Conservation (phyloP, 2,329 filamentous ascomycete species). For the Acephala macrosclerotiorum region DNA sequence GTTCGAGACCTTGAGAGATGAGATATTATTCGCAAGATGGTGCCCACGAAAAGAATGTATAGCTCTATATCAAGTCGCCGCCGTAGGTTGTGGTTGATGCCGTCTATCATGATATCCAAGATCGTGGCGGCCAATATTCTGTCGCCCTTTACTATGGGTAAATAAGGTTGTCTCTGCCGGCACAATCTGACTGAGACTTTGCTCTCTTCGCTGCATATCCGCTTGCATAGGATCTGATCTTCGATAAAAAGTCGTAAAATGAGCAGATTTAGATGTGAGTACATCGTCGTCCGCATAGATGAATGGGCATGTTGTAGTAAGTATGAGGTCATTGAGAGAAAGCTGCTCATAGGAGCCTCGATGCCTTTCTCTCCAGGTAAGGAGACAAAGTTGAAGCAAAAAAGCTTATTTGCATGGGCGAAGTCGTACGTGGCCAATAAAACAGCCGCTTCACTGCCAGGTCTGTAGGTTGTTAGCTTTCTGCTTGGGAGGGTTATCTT, state of each 20-base stretch:
- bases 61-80: conserved; percentile 84
- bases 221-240: conserved; percentile 82
- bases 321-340: conserved; percentile 90
- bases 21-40: conserved; percentile 83
- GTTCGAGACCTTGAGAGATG: conserved; percentile 84
- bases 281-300: conserved; percentile 78
- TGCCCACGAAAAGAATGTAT: conserved; percentile 82
- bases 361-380: conserved; percentile 66
- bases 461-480: conserved; percentile 59
- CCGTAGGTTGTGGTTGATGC: conserved; percentile 91
- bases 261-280: conserved; percentile 85
- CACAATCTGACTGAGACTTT: conserved; percentile 82
- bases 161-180: conserved; percentile 84
- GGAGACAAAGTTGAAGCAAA: conserved; percentile 84
- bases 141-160: conserved; percentile 77
- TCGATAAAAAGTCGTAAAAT: conserved; percentile 87
- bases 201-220: conserved; percentile 81
- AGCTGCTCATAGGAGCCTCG: conserved; percentile 79
- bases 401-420: conserved; percentile 91
- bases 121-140: conserved; percentile 78
- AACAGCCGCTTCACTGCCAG: conserved; percentile 79
- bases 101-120: conserved; percentile 88
- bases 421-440: conserved; percentile 93
- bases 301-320: conserved; percentile 92
- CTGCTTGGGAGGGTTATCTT: not conserved